These are phyloP conservation scores for Platanthera zijinensis DNA, from an alignment of 106 monocot genomes.

Conservation along the genomic window DNA sequence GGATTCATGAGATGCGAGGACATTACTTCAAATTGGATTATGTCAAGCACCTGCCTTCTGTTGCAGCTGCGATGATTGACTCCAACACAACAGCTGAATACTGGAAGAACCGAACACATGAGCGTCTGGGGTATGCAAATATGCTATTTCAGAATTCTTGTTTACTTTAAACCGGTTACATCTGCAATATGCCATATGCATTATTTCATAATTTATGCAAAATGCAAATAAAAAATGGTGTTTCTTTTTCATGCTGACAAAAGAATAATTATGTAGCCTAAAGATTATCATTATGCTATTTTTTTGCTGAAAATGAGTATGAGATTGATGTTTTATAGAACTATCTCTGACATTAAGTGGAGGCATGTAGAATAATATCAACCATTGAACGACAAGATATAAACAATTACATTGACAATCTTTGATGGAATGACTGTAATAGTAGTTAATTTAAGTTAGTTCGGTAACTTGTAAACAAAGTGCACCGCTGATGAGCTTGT, in stretches of 20 bases:
- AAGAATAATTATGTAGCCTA: neutral
- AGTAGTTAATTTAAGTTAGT: too few relatives aligned
- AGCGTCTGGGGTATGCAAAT: constrained; percentile 69
- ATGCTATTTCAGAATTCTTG: neutral
- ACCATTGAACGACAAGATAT: too few relatives aligned
- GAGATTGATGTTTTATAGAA: neutral
- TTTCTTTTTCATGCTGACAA: neutral
- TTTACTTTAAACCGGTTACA: neutral
- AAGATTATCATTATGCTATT: neutral
- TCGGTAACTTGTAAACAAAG: too few relatives aligned
- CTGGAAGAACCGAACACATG: constrained; percentile 81
- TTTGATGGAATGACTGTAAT: too few relatives aligned
- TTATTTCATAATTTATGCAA: too few relatives aligned
- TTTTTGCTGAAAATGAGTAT: neutral
- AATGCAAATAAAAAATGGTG: too few relatives aligned
- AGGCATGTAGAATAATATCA: too few relatives aligned
- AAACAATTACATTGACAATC: too few relatives aligned
- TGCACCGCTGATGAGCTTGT: too few relatives aligned
- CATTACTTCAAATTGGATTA: constrained; percentile 95
- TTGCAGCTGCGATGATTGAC: constrained; percentile 95
- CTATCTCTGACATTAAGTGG: too few relatives aligned
- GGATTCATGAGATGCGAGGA: constrained; percentile 99
- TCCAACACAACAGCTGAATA: constrained; percentile 81
- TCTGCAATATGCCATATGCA: neutral
- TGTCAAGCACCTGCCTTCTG: constrained; percentile 90